Base-by-base conservation (phyloP, 2,329 filamentous ascomycete species). In the Beauveria caledonica region DNA sequence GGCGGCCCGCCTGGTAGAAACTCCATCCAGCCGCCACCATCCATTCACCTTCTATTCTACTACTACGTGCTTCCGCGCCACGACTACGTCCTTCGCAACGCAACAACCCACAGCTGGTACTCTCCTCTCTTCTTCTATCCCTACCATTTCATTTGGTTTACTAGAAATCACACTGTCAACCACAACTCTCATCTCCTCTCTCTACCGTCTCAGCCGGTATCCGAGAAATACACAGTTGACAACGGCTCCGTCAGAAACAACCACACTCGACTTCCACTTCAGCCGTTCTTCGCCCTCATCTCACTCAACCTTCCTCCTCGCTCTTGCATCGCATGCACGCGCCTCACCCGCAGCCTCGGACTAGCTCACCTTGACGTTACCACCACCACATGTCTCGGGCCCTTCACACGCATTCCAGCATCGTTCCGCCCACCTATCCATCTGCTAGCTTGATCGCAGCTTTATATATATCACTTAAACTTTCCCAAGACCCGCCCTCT, bases 401-500 rank as follows among this genome's bases (percentile, higher is more conserved):
- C 61, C 46, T 62, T 33, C 56, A 44, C 49, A 60, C 63, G 62
- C 62, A 59, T 36, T 64, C 64, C 51, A 51, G 45, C 60, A 62
- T 57, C 58, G 23, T 55, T 60, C 62, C 62, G 36, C 62, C 63
- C 61, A 54, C 55, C 56, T 49, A 44, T 54, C 45, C 51, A 62
- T 48, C 19, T 57, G 23, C 56, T 59, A 62, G 55, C 51, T 60
- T 51, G 48, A 63, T 63, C 62, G 52, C 56, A 46, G 13, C 46
- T 60, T 62, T 66, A 65, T 61, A 64, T 65, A 63, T 62, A 59
- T 54, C 48, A 56, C 55, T 50, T 44, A 29, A 29, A 44, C 33
- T 46, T 48, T 52, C 52, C 56, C 60, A 45, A 44, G 58, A 60
- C 58, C 58, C 58, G 58, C 50, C 33, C 11, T 13, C 33, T 36